Base-by-base conservation (phyloP, 208 protist genomes). In the Novymonas esmeraldas region DNA sequence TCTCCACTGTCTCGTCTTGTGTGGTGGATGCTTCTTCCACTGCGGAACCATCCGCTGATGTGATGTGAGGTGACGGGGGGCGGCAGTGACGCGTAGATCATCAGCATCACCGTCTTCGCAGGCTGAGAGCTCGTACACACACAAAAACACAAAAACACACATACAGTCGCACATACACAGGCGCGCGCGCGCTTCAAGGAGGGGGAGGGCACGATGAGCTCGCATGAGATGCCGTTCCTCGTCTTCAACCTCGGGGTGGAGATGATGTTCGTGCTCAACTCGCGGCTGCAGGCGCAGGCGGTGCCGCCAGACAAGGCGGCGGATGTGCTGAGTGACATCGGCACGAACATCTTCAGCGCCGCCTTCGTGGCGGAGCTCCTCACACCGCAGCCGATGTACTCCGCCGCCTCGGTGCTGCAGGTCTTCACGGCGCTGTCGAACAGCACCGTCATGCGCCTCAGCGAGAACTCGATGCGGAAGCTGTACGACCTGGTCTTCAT, bases 401-500 rank as follows among this genome's bases (percentile, higher is more conserved):
- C 77, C 1, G 26, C 67, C 9, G 42, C 46, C 14, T 71, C 87
- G 2, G 78, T 85, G 6, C 82, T 80, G 29, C 70, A 93, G 38
- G 64, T 98, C 39, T 97, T 97, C 62, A 65, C 83, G 13, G 83
- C 85, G 14, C 65, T 98, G 9, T 85, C 87, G 4, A 83, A 87
- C 56, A 90, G 82, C 31, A 93, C 90, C 28, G 81, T 95, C 33
- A 97, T 98, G 88, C 78, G 78, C 13, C 78, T 98, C 10, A 91
- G 79, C 52, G 76, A 85, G 14, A 79, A 81, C 50, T 94, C 83
- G 3, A 94, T 97, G 88, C 81, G 85, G 10, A 98, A 97, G 81
- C 76, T 98, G 11, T 98, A 90, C 76, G 96, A 98, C 46, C 75
- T 98, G 6, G 96, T 98, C 77, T 82, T 77, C 28, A 97, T 97